Conservation (phyloP, 495 filamentous ascomycete species). For the Penicillium robsamsonii region DNA sequence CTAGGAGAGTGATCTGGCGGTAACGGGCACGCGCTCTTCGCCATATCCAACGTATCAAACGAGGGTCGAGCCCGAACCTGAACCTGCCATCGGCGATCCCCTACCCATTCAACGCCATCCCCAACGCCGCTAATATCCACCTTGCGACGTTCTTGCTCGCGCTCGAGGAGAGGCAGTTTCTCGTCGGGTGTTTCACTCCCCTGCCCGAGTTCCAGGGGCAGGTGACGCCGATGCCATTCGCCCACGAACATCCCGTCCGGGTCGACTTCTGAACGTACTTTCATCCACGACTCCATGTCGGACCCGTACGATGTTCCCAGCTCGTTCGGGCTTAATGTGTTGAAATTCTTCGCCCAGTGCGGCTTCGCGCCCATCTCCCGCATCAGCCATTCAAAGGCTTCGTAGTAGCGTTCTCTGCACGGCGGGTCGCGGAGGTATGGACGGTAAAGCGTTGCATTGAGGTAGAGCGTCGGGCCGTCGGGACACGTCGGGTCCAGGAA, state of each 20-base stretch:
- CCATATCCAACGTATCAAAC: background rate
- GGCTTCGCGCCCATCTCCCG: constrained; percentile 82
- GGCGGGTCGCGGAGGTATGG: constrained; percentile 83
- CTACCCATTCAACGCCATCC: constrained; percentile 58
- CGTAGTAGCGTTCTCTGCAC: constrained; percentile 75
- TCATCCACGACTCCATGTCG: constrained; percentile 61
- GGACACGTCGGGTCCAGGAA: constrained; percentile 71
- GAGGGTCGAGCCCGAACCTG: background rate
- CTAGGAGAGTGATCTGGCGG: constrained; percentile 24
- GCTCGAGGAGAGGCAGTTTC: constrained; percentile 46
- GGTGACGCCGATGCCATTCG: constrained; percentile 75
- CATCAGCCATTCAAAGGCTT: constrained; percentile 96
- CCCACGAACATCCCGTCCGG: constrained; percentile 89
- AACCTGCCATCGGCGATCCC: constrained; percentile 39
- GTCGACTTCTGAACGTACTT: constrained; percentile 71
- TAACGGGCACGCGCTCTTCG: constrained; percentile 22
- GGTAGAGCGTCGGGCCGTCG: constrained; percentile 79
- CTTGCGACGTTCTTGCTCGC: constrained; percentile 35
- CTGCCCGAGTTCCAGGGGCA: constrained; percentile 46
- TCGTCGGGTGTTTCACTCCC: constrained; percentile 10
- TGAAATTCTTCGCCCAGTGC: constrained; percentile 98
- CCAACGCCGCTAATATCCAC: constrained; percentile 32
- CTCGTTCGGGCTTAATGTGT: constrained; percentile 48
- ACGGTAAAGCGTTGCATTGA: constrained; percentile 94
- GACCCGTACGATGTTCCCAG: constrained; percentile 49